phyloP scores from a whole-genome alignment of 179 eudicot genomes.

The Kewa caespitosa region DNA sequence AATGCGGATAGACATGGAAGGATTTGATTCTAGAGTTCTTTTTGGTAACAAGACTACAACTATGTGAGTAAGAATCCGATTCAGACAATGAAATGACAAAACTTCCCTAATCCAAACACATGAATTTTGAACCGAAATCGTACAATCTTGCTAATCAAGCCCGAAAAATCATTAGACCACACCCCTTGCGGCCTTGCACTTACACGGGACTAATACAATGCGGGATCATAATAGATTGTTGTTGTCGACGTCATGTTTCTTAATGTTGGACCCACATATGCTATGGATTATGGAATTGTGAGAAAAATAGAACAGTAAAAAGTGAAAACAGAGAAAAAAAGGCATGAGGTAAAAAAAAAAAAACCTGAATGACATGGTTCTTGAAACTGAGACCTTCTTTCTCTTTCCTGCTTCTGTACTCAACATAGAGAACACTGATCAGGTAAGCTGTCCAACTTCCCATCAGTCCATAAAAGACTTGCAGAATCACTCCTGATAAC shows the following conservation, averaged over 20 bases:
- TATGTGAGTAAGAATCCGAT: neutral
- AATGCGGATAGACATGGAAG: too few species aligned
- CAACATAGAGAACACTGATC: slow-evolving; percentile 78
- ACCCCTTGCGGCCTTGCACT: too few species aligned
- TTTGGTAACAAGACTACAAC: too few species aligned
- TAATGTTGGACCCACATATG: too few species aligned
- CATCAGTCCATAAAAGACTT: slow-evolving; percentile 70
- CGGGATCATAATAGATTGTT: too few species aligned
- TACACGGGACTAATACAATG: too few species aligned
- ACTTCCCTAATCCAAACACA: neutral
- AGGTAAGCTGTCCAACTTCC: slow-evolving; percentile 96
- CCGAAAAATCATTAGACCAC: too few species aligned
- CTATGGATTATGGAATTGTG: neutral
- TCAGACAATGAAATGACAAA: neutral
- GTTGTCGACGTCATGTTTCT: too few species aligned
- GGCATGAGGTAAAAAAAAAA: neutral
- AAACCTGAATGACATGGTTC: slow-evolving; percentile 91
- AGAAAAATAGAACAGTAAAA: neutral
- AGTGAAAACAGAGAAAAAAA: neutral
- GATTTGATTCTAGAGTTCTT: too few species aligned
- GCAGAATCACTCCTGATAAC: slow-evolving; percentile 72
- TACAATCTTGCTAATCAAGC: too few species aligned
- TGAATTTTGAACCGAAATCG: too few species aligned
- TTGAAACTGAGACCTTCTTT: slow-evolving; percentile 80
- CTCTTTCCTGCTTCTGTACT: slow-evolving; percentile 69